Percentiles rank a stretch among this genome's conserved stretches.
These are phyloP conservation scores for Xylaria sp. DNA, from an alignment of 495 filamentous ascomycete genomes.

Conservation along the genomic window DNA sequence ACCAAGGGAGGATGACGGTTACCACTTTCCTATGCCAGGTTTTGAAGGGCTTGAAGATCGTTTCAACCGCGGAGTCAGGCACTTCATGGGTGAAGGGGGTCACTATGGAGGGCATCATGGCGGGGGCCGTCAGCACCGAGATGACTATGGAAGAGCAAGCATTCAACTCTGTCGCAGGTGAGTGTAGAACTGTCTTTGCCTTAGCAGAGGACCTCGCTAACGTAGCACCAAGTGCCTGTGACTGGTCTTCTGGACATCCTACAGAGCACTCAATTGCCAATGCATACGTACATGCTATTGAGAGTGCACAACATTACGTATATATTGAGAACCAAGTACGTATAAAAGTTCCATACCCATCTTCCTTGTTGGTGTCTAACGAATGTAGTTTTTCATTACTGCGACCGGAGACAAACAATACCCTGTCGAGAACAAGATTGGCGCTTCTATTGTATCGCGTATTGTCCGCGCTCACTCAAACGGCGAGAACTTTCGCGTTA, in stretches of 20 bases:
- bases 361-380: conserved; percentile 22
- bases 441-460: conserved; percentile 85
- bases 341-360: background rate
- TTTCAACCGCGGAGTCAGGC: conserved; percentile 48
- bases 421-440: conserved; percentile 87
- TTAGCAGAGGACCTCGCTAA: conserved; percentile 26
- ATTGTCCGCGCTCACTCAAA: conserved; percentile 78
- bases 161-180: conserved; percentile 57
- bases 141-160: conserved; percentile 21
- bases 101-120: conserved; percentile 26
- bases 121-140: conserved; percentile 31
- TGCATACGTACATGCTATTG: conserved; percentile 85
- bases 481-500: conserved; percentile 79
- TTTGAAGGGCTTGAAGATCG: conserved; percentile 56
- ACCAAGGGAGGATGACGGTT: conserved; percentile 26
- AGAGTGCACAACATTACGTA: conserved; percentile 80
- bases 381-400: conserved; percentile 83
- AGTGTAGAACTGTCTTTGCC: conserved; percentile 9
- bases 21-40: conserved; percentile 43
- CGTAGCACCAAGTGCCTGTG: conserved; percentile 57
- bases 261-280: conserved; percentile 88
- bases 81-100: conserved; percentile 39
- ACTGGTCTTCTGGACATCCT: conserved; percentile 74
- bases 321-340: conserved; percentile 90
- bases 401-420: conserved; percentile 77